A percentile compares a stretch with the other conserved stretches of the same genome.
phyloP scores from a whole-genome alignment of 2,329 filamentous ascomycete genomes.

The Blastomyces gilchristii region DNA sequence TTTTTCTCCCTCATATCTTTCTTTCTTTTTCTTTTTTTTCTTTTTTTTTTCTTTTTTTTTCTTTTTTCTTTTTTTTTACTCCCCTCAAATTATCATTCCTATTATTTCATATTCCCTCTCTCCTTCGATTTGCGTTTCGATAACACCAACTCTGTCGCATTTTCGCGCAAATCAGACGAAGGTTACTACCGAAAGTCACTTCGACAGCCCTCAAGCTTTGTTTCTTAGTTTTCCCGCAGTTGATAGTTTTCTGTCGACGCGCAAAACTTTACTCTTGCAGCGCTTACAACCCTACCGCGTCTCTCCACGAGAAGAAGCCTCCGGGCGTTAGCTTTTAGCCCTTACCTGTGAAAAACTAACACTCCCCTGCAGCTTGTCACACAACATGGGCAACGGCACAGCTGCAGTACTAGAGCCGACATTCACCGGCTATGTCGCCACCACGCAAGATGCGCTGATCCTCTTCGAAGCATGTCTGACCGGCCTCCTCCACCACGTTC shows the following conservation, averaged over 20 bases:
- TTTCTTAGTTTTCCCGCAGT: constrained; percentile 5
- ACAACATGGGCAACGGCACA: constrained; percentile 34
- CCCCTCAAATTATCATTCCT: constrained; percentile 5
- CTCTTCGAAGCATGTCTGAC: constrained; percentile 69
- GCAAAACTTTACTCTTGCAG: constrained; percentile 14
- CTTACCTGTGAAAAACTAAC: constrained; percentile 18
- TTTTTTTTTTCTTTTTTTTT: constrained; percentile 7
- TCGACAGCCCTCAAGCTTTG: constrained; percentile 16
- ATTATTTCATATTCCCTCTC: constrained; percentile 10
- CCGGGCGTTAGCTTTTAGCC: constrained; percentile 16
- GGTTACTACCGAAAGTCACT: constrained; percentile 13
- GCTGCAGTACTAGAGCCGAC: constrained; percentile 50
- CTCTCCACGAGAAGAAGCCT: background rate
- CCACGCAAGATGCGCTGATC: constrained; percentile 64
- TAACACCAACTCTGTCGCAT: constrained; percentile 11
- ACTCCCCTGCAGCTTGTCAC: constrained; percentile 16
- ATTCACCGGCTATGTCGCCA: constrained; percentile 56
- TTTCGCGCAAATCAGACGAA: constrained; percentile 9
- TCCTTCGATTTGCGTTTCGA: constrained; percentile 5
- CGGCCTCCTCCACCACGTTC: constrained; percentile 62
- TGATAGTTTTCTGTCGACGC: constrained; percentile 7
- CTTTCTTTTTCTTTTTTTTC: constrained; percentile 4
- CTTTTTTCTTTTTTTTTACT: constrained; percentile 8
- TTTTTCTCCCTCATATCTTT: constrained; percentile 7
- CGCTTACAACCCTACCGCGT: constrained; percentile 8